A percentile compares a stretch with the other conserved stretches of the same genome.
These are phyloP conservation scores for Pyrenopolyporus hunteri DNA, from an alignment of 495 filamentous ascomycete species.

Conservation along the genomic window DNA sequence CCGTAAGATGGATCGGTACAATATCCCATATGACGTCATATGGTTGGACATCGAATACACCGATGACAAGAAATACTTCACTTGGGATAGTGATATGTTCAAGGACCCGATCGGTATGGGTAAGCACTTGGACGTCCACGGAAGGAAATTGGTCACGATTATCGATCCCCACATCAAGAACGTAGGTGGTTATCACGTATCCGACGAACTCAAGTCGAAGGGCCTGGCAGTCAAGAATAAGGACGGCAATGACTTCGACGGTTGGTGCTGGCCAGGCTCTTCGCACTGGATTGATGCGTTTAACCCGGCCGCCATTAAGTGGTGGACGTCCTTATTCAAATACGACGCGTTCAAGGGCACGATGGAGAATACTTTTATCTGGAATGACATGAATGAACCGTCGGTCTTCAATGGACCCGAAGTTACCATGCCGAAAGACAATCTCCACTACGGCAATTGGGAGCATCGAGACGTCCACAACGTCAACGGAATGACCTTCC, in stretches of 20 bases:
- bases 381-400: conserved; percentile 99
- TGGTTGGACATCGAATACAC: conserved; percentile 99
- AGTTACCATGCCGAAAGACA: conserved; percentile 97
- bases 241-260: conserved; percentile 85
- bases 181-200: conserved; percentile 73
- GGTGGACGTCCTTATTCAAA: conserved; percentile 89
- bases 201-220: conserved; percentile 81
- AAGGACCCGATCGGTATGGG: conserved; percentile 85
- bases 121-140: conserved; percentile 78
- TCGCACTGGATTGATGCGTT: conserved; percentile 97
- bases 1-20: conserved; percentile 89
- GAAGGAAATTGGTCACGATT: conserved; percentile 90
- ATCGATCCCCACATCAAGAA: conserved; percentile 99
- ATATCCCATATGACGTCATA: conserved; percentile 97
- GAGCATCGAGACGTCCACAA: conserved; percentile 98
- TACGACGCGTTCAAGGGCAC: conserved; percentile 86
- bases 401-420: conserved; percentile 98
- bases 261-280: conserved; percentile 97
- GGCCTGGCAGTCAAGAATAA: conserved; percentile 86
- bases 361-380: conserved; percentile 84
- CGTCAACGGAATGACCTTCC: conserved; percentile 88
- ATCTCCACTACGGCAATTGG: conserved; percentile 89
- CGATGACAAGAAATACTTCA: conserved; percentile 96
- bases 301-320: conserved; percentile 81
- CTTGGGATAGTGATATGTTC: conserved; percentile 89